Base-by-base conservation (phyloP, 805 yeast species). In the Monosporozyma aquatica region DNA sequence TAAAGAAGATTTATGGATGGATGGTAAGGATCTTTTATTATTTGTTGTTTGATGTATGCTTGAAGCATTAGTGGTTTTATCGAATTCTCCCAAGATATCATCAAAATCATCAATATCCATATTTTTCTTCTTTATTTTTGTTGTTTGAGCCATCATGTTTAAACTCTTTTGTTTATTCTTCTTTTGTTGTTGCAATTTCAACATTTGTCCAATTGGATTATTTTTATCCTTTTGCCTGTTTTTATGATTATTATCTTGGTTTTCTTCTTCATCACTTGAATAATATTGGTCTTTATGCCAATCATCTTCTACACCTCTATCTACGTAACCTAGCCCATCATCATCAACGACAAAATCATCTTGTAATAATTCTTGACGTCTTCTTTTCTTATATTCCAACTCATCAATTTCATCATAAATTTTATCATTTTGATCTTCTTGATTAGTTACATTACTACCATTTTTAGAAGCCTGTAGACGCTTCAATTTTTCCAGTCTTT, bases 311-410 rank as follows among this genome's bases (percentile, higher is more conserved):
- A 73, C 84, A 44, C 98, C 98, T 34, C 83, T 83, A 53, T 92
- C 97, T 1, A 87, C 89, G 56, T 90, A 90, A 0, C 97, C 97
- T 49, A 81, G 82, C 24, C 96, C 96, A 51, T 83, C 79, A 59
- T 90, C 97, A 59, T 87, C 96, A 2, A 87, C 95, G 28, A 90
- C 92, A 58, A 90, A 90, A 60, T 90, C 96, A 55, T 90, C 96
- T 47, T 83, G 80, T 61, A 87, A 70, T 38, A 92, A 69, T 45
- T 87, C 85, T 45, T 82, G 77, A 53, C 94, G 76, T 59, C 84
- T 85, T 57, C 78, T 83, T 52, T 74, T 74, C 51, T 90, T 70
- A 62, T 77, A 90, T 28, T 80, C 78, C 24, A 72, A 79, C 54
- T 87, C 95, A 56, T 84, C 95, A 5, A 87, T 81, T 55, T 86